These are phyloP conservation scores for Puccinellia tenuiflora DNA, from an alignment of 176 grass and related monocot species.

Conservation along the genomic window DNA sequence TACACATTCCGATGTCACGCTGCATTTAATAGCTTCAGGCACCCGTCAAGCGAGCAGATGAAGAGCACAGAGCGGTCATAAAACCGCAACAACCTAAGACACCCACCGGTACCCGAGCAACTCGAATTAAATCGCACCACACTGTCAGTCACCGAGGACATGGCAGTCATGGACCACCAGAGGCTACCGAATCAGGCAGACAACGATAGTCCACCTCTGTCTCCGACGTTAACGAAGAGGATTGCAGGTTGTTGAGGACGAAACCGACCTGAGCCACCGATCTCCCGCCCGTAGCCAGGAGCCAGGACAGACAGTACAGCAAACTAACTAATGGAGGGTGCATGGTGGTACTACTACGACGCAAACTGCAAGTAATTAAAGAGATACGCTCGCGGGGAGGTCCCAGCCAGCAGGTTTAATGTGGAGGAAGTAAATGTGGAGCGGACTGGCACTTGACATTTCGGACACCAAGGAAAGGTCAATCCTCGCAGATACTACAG, in stretches of 20 bases:
- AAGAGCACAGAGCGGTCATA: neutral
- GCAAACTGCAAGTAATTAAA: neutral
- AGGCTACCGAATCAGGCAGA: constrained; percentile 16
- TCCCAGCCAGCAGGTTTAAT: constrained; percentile 26
- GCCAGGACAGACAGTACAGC: neutral
- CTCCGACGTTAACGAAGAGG: neutral
- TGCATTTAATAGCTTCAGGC: neutral
- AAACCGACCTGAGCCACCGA: neutral
- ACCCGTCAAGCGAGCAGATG: constrained; percentile 9
- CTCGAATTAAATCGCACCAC: constrained; percentile 18
- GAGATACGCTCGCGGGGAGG: constrained; percentile 1
- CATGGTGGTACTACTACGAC: neutral
- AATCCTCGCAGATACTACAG: neutral
- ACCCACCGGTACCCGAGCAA: neutral
- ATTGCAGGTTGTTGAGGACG: constrained; percentile 1
- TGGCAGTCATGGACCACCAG: neutral
- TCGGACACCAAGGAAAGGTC: neutral
- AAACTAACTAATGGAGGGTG: neutral
- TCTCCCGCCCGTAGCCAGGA: neutral
- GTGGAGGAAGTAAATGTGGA: constrained; percentile 22
- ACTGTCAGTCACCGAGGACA: neutral
- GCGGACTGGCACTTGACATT: neutral
- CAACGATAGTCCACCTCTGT: neutral
- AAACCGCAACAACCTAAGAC: constrained; percentile 7
- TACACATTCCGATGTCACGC: neutral